Percentiles rank a stretch among this genome's conserved stretches.
Conservation (phyloP, 345 rosid genomes). For the Acer yangbiense region DNA sequence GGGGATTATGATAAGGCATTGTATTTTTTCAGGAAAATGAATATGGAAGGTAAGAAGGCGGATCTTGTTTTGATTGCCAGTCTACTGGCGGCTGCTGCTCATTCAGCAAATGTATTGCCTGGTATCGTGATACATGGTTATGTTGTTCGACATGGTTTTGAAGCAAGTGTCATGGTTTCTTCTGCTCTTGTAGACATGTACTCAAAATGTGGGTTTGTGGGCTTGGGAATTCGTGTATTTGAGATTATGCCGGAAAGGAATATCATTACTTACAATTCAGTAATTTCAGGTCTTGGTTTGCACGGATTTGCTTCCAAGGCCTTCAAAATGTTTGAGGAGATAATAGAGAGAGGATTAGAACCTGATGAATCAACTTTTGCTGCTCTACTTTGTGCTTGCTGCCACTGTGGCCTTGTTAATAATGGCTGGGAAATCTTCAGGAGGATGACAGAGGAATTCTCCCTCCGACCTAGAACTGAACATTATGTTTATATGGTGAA, state of each 20-base stretch:
- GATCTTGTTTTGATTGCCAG: conserved; percentile 64
- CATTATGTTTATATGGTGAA: conserved; percentile 79
- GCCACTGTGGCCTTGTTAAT: conserved; percentile 69
- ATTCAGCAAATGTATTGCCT: conserved; percentile 44
- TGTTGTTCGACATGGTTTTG: conserved; percentile 59
- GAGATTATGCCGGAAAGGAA: conserved; percentile 43
- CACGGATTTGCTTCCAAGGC: conserved; percentile 68
- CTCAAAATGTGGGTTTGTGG: conserved; percentile 69
- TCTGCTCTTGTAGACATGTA: conserved; percentile 85
- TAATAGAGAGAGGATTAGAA: conserved; percentile 44
- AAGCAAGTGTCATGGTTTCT: conserved; percentile 56
- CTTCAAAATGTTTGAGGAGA: conserved; percentile 58
- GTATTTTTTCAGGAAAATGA: conserved; percentile 47
- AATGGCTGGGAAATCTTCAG: conserved; percentile 60
- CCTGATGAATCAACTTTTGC: conserved; percentile 79
- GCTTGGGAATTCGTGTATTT: conserved; percentile 51
- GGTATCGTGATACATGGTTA: conserved; percentile 66
- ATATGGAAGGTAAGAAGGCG: conserved; percentile 45
- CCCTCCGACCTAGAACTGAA: conserved; percentile 55
- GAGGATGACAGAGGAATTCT: conserved; percentile 70
- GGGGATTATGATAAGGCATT: conserved; percentile 57
- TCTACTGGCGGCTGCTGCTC: conserved; percentile 62
- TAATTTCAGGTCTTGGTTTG: conserved; percentile 71
- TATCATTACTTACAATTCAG: conserved; percentile 63
- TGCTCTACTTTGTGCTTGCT: conserved; percentile 77